Evolutionary conservation across 2,329 filamentous ascomycete genomes (phyloP).

Genomic region (Cryphonectria radicalis): DNA sequence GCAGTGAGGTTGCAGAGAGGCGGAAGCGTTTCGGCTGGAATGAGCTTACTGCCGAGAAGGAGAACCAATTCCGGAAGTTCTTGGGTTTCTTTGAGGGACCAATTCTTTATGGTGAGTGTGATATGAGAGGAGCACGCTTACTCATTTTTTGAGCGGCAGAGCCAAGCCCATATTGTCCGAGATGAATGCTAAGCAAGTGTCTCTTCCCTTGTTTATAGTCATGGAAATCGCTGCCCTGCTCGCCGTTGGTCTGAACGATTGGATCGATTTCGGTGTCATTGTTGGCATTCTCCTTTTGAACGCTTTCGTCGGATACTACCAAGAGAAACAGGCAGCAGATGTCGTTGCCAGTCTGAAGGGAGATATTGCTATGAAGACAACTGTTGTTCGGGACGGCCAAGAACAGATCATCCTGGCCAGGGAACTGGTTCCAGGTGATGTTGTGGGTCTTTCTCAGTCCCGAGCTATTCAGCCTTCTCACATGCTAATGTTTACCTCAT

Average conservation of each 20-base stretch:
- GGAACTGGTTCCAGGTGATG: constrained; percentile 74
- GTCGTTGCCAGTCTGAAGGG: constrained; percentile 73
- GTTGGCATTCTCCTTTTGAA: constrained; percentile 74
- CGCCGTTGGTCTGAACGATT: constrained; percentile 73
- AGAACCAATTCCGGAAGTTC: constrained; percentile 72
- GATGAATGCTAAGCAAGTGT: neutral
- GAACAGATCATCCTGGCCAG: constrained; percentile 70
- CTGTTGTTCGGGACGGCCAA: constrained; percentile 67
- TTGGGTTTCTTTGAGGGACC: constrained; percentile 73
- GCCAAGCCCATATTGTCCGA: neutral
- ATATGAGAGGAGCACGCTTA: neutral
- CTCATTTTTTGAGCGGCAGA: neutral
- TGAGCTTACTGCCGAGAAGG: constrained; percentile 71
- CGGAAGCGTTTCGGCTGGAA: constrained; percentile 70
- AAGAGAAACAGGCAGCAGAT: constrained; percentile 77
- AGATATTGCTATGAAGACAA: constrained; percentile 75
- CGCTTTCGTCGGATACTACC: constrained; percentile 76
- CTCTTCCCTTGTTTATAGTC: constrained; percentile 46
- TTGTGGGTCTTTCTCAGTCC: constrained; percentile 37
- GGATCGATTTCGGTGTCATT: constrained; percentile 76
- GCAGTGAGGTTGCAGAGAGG: constrained; percentile 60
- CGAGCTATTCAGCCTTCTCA: constrained; percentile 45
- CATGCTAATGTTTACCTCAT: neutral
- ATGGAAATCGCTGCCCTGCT: constrained; percentile 76
- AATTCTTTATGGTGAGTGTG: constrained; percentile 48